Evolutionary conservation across 1,284 basidiomycete species (phyloP).

Genomic region (Ganoderma boninense): DNA sequence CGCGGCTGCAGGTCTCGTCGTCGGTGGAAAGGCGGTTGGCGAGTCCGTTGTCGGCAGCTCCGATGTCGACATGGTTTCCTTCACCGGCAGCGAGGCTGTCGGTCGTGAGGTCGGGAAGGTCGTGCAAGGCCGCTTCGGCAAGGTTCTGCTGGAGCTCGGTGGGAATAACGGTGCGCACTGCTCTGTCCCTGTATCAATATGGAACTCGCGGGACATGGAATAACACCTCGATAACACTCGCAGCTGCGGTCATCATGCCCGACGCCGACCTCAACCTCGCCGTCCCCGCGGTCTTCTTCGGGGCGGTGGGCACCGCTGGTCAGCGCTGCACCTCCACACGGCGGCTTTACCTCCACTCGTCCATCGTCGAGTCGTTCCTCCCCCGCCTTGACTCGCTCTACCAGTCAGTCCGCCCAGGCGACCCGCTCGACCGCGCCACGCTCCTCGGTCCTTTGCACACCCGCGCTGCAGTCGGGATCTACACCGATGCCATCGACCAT

Average conservation of each 20-base stretch:
- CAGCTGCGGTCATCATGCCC: conserved; percentile 90
- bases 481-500: conserved; percentile 68
- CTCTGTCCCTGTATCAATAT: neutral
- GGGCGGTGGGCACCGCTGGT: conserved; percentile 93
- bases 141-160: conserved; percentile 91
- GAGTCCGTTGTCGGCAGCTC: conserved; percentile 78
- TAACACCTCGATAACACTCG: neutral
- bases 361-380: conserved; percentile 82
- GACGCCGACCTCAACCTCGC: conserved; percentile 93
- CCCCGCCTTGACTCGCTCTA: conserved; percentile 80
- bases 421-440: conserved; percentile 79
- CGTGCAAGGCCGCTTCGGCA: conserved; percentile 85
- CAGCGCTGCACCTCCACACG: conserved; percentile 96
- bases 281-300: conserved; percentile 91
- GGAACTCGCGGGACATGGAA: neutral
- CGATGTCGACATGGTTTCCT: conserved; percentile 87
- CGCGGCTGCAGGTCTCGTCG: conserved; percentile 84
- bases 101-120: conserved; percentile 85
- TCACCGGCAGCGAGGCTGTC: conserved; percentile 92
- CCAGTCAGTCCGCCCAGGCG: conserved; percentile 73
- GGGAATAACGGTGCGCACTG: conserved; percentile 85
- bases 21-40: conserved; percentile 85
- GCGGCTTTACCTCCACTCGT: conserved; percentile 86
- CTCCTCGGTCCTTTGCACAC: conserved; percentile 92
- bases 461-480: conserved; percentile 68